Evolutionary conservation across 2,329 filamentous ascomycete species (phyloP).

Genomic region (Xylariaceae sp.): DNA sequence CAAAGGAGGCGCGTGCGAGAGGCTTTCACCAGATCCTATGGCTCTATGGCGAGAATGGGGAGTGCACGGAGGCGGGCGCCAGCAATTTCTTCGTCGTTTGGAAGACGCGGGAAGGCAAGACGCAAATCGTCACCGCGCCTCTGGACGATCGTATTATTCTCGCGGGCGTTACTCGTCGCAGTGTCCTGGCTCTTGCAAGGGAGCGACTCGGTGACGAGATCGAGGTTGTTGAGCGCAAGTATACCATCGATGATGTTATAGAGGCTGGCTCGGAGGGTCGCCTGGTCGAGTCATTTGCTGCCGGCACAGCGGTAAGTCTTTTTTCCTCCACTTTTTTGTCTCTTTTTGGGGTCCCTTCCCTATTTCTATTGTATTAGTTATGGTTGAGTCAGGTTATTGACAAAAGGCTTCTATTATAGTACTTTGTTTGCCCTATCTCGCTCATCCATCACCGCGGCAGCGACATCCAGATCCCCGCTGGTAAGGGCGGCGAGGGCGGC

Average conservation of each 20-base stretch:
- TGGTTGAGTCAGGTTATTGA: constrained; percentile 7
- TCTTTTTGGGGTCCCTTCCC: neutral
- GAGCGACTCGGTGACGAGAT: constrained; percentile 56
- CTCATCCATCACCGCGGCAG: constrained; percentile 63
- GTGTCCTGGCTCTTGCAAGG: constrained; percentile 68
- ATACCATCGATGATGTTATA: constrained; percentile 74
- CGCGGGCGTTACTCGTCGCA: constrained; percentile 81
- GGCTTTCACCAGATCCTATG: constrained; percentile 92
- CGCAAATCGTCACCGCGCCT: constrained; percentile 77
- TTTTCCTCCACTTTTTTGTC: neutral
- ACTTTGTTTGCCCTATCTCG: constrained; percentile 66
- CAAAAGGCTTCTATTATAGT: constrained; percentile 40
- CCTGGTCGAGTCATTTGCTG: constrained; percentile 78
- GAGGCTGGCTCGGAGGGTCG: constrained; percentile 71
- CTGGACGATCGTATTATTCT: constrained; percentile 80
- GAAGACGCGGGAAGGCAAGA: constrained; percentile 59
- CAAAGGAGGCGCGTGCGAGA: constrained; percentile 64
- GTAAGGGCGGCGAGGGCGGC: constrained; percentile 48
- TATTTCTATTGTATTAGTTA: neutral
- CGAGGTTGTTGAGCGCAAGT: constrained; percentile 76
- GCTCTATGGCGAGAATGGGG: constrained; percentile 74
- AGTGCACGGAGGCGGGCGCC: constrained; percentile 86
- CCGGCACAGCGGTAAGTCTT: constrained; percentile 73
- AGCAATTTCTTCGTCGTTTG: constrained; percentile 89
- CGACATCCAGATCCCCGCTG: constrained; percentile 60